A percentile compares a stretch with the other conserved stretches of the same genome.
Conservation (phyloP, 176 grass and related monocot species). For the Eremochloa ophiuroides region DNA sequence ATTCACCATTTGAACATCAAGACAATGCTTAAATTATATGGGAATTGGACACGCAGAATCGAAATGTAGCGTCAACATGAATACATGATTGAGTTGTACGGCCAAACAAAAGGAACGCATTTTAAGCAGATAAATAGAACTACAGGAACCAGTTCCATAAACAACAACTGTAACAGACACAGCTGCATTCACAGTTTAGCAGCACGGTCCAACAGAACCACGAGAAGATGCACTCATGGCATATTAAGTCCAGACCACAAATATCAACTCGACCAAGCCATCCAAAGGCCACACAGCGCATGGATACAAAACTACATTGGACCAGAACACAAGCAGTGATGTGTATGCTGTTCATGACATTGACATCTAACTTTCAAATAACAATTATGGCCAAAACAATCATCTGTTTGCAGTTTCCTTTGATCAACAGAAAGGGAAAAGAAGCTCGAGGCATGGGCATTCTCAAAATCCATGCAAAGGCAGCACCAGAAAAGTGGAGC, state of each 20-base stretch:
- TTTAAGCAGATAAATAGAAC: background rate
- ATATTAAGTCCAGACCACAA: background rate
- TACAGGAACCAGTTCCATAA: background rate
- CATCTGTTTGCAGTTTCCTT: conserved; percentile 1
- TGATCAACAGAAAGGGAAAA: conserved; percentile 11
- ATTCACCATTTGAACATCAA: background rate
- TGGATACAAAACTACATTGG: background rate
- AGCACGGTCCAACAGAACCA: background rate
- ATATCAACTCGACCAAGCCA: background rate
- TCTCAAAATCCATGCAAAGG: conserved; percentile 49
- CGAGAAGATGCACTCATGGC: background rate
- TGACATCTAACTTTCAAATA: conserved; percentile 1
- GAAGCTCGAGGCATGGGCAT: background rate
- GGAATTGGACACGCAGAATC: background rate
- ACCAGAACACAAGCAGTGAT: background rate
- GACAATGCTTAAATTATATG: background rate
- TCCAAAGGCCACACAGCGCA: background rate
- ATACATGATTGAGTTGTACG: background rate
- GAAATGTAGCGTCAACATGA: background rate
- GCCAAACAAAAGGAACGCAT: background rate
- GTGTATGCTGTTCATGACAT: conserved; percentile 13
- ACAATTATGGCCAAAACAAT: conserved; percentile 26
- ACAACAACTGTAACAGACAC: background rate
- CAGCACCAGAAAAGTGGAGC: conserved; percentile 31
- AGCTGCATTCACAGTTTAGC: background rate